Base-by-base conservation (phyloP, 2,329 filamentous ascomycete genomes). In the Helotiales sp. region DNA sequence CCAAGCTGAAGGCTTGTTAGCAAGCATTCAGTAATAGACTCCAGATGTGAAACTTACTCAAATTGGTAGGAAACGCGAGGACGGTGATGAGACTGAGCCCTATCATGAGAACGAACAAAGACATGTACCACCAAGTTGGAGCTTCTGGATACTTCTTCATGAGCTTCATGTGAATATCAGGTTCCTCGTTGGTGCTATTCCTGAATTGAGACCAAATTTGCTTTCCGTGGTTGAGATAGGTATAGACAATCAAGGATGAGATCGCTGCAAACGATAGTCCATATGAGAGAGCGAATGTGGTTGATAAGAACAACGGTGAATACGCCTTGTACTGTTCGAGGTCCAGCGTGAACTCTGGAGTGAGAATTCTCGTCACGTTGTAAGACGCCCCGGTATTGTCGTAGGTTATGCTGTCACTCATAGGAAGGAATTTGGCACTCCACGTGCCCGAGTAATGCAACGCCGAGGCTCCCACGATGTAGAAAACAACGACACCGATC, bases 181-280 rank as follows among this genome's bases (percentile, higher is more conserved):
- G 71, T 55, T 80, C 52, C 29, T 80, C 68, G 17, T 52, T 49
- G 24, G 58, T 49, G 40, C 53, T 44, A 24, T 60, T 52, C 47
- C 56, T 58, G 25, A 57, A 53, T 22, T 57, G 38, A 5, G 27
- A 74, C 83, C 84, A 87, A 33, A 91, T 86, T 52, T 85, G 82
- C 62, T 82, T 78, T 17, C 89, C 81, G 60, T 91, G 84, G 70
- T 90, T 84, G 2, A 92, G 74, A 61, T 77, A 83, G 0, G 85
- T 88, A 66, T 91, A 84, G 0, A 90, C 80, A 17, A 92, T 73
- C 1, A 91, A 78, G 0, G 87, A 81, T 0, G 88, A 77, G 38
- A 91, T 88, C 50, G 86, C 81, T 3, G 89, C 88, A 68, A 91
- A 91, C 0, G 85, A 89, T 1, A 91, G 74, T 0, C 87, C 89